These are phyloP conservation scores for Pseudogymnoascus sp. DNA, from an alignment of 2,329 filamentous ascomycete genomes.

Conservation along the genomic window DNA sequence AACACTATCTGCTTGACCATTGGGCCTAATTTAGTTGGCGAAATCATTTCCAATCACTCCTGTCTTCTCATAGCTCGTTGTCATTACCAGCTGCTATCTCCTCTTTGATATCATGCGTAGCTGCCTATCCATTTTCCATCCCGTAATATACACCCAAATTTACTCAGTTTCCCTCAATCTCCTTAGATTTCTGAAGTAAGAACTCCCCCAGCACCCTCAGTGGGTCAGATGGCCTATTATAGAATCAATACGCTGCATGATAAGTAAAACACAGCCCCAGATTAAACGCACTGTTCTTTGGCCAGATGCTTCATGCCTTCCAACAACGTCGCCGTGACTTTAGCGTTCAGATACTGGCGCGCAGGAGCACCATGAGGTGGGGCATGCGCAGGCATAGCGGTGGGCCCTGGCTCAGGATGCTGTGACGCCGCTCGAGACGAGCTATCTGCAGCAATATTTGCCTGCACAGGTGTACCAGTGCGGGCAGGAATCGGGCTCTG, in stretches of 20 bases:
- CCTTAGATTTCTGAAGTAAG: conserved; percentile 60
- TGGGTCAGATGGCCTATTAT: conserved; percentile 57
- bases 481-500: conserved; percentile 30
- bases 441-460: conserved; percentile 33
- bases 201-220: conserved; percentile 65
- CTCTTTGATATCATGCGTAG: background rate
- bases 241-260: background rate
- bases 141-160: conserved; percentile 14
- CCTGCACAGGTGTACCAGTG: conserved; percentile 44
- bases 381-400: conserved; percentile 53
- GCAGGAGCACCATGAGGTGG: conserved; percentile 61
- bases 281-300: conserved; percentile 56
- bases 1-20: background rate
- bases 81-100: background rate
- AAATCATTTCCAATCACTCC: background rate
- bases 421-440: conserved; percentile 51
- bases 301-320: conserved; percentile 71
- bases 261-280: background rate
- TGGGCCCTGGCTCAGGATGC: conserved; percentile 45
- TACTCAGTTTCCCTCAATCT: conserved; percentile 44
- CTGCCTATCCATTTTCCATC: background rate
- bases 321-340: conserved; percentile 60
- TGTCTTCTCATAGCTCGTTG: background rate
- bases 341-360: conserved; percentile 65
- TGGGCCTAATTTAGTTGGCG: conserved; percentile 8